Conservation (phyloP, 2,329 filamentous ascomycete genomes). For the Pyrenophora seminiperda region DNA sequence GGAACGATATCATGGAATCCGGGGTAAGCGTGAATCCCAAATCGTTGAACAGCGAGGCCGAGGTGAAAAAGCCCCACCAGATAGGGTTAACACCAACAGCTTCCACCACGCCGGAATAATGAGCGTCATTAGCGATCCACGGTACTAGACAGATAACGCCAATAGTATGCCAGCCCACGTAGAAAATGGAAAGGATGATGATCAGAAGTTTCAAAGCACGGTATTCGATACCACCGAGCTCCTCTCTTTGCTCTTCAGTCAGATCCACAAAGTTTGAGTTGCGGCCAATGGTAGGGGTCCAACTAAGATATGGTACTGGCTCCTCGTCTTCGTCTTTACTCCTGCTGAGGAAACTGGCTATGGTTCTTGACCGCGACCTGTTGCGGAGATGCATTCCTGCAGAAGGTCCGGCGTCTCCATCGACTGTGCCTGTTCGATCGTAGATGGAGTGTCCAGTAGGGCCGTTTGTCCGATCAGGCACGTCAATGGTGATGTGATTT, state of each 20-base stretch:
- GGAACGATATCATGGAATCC: conserved; percentile 92
- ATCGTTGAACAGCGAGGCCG: conserved; percentile 90
- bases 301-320: conserved; percentile 87
- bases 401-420: conserved; percentile 17
- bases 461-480: conserved; percentile 55
- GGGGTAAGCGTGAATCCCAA: conserved; percentile 91
- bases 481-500: conserved; percentile 70
- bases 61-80: conserved; percentile 94
- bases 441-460: conserved; percentile 41
- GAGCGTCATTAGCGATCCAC: conserved; percentile 72
- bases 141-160: conserved; percentile 75
- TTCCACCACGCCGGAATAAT: conserved; percentile 67
- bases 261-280: conserved; percentile 92
- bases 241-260: conserved; percentile 88
- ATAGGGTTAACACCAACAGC: conserved; percentile 65
- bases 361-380: conserved; percentile 55
- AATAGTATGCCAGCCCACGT: conserved; percentile 79
- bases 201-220: conserved; percentile 86
- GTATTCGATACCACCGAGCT: conserved; percentile 95
- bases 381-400: conserved; percentile 29
- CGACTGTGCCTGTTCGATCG: conserved; percentile 21
- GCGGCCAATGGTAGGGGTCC: conserved; percentile 86
- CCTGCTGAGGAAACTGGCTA: conserved; percentile 63
- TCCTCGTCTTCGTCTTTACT: conserved; percentile 57
- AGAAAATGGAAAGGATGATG: conserved; percentile 77